Conservation (phyloP, 2,329 filamentous ascomycete genomes). For the Drechslerella stenobrocha region DNA sequence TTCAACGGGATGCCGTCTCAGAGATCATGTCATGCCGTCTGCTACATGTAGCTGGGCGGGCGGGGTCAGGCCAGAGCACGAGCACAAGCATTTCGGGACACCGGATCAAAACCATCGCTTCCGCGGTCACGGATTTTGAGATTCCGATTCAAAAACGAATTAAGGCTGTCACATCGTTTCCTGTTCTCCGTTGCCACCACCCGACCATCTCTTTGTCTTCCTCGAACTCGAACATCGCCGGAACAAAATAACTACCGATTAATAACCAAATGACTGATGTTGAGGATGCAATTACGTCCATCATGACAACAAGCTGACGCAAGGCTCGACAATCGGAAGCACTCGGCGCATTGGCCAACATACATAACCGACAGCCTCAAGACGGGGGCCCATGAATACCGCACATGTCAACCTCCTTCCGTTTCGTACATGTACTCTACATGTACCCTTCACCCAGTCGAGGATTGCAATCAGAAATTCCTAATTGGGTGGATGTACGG, state of each 20-base stretch:
- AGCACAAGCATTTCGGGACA: constrained; percentile 4
- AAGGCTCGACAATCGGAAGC: constrained; percentile 13
- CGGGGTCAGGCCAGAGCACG: constrained; percentile 21
- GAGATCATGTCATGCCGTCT: constrained; percentile 45
- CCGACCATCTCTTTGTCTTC: too few relatives aligned
- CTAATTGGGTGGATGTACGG: constrained; percentile 9
- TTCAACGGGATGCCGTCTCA: constrained; percentile 32
- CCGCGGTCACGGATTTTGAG: constrained; percentile 7
- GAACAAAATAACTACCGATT: constrained; percentile 8
- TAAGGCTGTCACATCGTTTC: neutral
- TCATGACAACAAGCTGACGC: constrained; percentile 41
- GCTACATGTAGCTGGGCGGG: constrained; percentile 16
- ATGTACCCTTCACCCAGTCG: neutral
- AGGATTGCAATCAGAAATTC: neutral
- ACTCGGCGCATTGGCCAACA: neutral
- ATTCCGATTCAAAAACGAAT: constrained; percentile 5
- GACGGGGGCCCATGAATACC: constrained; percentile 6
- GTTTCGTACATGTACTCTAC: too few relatives aligned
- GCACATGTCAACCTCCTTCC: constrained; percentile 33
- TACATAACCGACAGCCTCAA: constrained; percentile 20
- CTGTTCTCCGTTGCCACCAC: constrained; percentile 29
- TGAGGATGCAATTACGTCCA: neutral
- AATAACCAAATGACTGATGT: constrained; percentile 8
- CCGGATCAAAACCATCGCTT: constrained; percentile 6
- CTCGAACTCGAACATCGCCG: constrained; percentile 17